These are phyloP conservation scores for Gracilariopsis chorda DNA, from an alignment of 23 red algal genomes.

Conservation along the genomic window DNA sequence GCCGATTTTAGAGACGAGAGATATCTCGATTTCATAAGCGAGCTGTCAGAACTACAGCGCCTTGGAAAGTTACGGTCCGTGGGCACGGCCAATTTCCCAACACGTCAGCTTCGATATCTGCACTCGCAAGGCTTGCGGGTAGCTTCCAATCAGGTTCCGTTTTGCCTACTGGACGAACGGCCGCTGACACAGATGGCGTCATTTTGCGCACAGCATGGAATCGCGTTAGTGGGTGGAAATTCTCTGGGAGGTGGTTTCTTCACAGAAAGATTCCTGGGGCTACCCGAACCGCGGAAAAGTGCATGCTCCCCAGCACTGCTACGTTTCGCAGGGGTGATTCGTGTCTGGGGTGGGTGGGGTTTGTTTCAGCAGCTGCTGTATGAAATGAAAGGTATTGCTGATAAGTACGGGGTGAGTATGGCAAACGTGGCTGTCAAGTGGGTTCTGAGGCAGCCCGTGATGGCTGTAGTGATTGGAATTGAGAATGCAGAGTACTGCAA, in stretches of 20 bases:
- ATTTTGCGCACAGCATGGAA: slow-evolving; percentile 2
- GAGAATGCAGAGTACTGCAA: not conserved
- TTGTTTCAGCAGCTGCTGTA: slow-evolving; percentile 58
- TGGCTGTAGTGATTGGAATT: slow-evolving; percentile 17
- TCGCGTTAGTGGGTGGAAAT: not conserved
- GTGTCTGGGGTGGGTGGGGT: slow-evolving; percentile 56
- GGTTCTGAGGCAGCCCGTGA: slow-evolving; percentile 9
- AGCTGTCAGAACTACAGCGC: slow-evolving; percentile 16
- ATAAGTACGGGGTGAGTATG: slow-evolving; percentile 63
- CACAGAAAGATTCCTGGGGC: slow-evolving; percentile 33
- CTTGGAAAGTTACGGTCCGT: slow-evolving; percentile 44
- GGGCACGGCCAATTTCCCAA: slow-evolving; percentile 58
- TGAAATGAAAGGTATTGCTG: slow-evolving; percentile 38
- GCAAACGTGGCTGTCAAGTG: slow-evolving; percentile 50
- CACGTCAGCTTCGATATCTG: slow-evolving; percentile 5
- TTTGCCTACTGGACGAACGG: slow-evolving; percentile 38
- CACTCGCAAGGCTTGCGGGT: slow-evolving; percentile 9
- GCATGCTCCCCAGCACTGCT: not conserved
- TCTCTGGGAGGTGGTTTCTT: slow-evolving; percentile 33
- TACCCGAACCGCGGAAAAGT: slow-evolving; percentile 44
- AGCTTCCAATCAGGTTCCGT: slow-evolving; percentile 46
- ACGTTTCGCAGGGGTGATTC: slow-evolving; percentile 14
- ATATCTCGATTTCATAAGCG: slow-evolving; percentile 35
- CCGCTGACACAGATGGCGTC: slow-evolving; percentile 34
- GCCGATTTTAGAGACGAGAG: slow-evolving; percentile 42